A percentile compares a stretch with the other conserved stretches of the same genome.
These are phyloP conservation scores for Cynanchum wilfordii DNA, from an alignment of 257 asterid genomes.

Conservation along the genomic window DNA sequence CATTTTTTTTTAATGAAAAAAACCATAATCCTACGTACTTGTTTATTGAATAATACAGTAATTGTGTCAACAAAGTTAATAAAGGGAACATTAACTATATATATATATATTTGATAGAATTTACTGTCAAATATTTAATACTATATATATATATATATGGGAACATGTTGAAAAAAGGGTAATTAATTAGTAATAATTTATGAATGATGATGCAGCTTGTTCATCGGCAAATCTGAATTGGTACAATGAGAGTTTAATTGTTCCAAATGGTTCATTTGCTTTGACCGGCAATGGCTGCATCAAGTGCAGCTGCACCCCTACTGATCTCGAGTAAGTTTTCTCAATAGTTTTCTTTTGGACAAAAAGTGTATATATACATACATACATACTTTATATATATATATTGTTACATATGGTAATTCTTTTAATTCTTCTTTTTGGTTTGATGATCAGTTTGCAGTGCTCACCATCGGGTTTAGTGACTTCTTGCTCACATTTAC, in stretches of 20 bases:
- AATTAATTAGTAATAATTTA: not conserved
- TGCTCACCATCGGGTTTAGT: constrained; percentile 17
- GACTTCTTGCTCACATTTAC: constrained; percentile 16
- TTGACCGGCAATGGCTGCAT: constrained; percentile 19
- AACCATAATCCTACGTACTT: no score
- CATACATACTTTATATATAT: no score
- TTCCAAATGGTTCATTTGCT: constrained; percentile 22
- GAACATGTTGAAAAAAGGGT: no score
- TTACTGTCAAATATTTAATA: no score
- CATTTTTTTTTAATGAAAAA: no score
- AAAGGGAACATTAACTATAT: no score
- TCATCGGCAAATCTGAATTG: constrained; percentile 22
- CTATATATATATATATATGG: no score
- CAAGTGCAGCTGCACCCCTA: constrained; percentile 18
- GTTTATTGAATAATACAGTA: no score
- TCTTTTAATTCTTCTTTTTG: not conserved
- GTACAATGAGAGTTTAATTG: constrained; percentile 22
- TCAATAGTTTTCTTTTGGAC: not conserved
- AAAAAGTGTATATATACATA: no score
- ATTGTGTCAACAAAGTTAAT: no score
- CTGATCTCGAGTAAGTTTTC: constrained; percentile 11
- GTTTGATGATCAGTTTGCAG: constrained; percentile 11
- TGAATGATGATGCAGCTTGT: constrained; percentile 15
- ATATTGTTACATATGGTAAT: not conserved
- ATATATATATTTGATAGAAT: no score